These are phyloP conservation scores for Mycosphaerella sp. DNA, from an alignment of 2,329 filamentous ascomycete species.

Conservation along the genomic window DNA sequence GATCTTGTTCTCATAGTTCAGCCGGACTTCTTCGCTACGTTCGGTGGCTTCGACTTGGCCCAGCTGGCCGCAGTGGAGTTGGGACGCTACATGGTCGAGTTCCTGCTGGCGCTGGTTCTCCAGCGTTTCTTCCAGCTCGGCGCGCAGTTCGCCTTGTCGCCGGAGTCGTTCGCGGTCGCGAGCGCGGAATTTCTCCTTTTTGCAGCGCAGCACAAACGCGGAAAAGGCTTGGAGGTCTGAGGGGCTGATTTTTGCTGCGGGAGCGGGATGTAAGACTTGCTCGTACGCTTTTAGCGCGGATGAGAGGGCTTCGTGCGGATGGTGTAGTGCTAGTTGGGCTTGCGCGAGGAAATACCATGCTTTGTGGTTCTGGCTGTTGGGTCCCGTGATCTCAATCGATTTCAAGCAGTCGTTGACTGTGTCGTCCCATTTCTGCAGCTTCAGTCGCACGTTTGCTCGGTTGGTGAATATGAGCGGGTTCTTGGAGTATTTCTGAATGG, in stretches of 20 bases:
- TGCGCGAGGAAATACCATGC: constrained; percentile 78
- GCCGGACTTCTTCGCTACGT: constrained; percentile 44
- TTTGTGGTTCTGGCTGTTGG: constrained; percentile 49
- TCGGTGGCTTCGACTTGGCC: constrained; percentile 42
- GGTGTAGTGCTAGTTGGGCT: constrained; percentile 68
- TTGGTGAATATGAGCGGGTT: constrained; percentile 84
- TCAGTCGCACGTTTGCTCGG: constrained; percentile 74
- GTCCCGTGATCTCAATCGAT: constrained; percentile 62
- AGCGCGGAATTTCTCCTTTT: constrained; percentile 79
- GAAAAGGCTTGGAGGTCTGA: constrained; percentile 49
- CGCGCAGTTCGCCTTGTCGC: constrained; percentile 53
- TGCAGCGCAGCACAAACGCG: constrained; percentile 67
- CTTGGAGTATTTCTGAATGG: constrained; percentile 70
- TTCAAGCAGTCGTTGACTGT: constrained; percentile 71
- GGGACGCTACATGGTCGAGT: constrained; percentile 31
- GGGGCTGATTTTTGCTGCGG: constrained; percentile 48
- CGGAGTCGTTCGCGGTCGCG: constrained; percentile 58
- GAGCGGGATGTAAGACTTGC: constrained; percentile 43
- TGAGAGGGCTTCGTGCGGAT: constrained; percentile 65
- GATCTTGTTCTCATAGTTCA: constrained; percentile 38
- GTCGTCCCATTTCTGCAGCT: constrained; percentile 64
- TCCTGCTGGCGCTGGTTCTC: constrained; percentile 43
- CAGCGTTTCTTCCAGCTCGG: constrained; percentile 52
- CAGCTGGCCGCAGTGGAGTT: constrained; percentile 34
- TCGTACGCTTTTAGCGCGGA: constrained; percentile 68